Evolutionary conservation across 805 yeast species (phyloP), one percentile per base, ranked within the genome.

Genomic region (Kazachstania martiniae): DNA sequence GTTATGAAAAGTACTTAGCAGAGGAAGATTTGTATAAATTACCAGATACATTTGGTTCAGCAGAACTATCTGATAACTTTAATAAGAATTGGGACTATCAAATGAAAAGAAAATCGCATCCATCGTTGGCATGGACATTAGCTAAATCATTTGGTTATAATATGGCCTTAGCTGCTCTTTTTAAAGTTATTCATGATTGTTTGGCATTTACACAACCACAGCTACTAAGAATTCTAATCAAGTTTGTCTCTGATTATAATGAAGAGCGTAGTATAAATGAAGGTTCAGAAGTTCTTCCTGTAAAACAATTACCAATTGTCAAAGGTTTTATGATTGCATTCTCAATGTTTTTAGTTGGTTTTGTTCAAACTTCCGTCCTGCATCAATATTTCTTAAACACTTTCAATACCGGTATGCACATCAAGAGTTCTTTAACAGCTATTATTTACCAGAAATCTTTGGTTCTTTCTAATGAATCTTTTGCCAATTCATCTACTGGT

Each of bases 121-220:
- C 51, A 42, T 77, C 87, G 1, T 58, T 84, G 35, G 53, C 70
- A 9, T 51, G 61, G 52, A 84, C 94, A 0, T 43, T 91, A 18
- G 44, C 68, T n/a, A 61, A 61, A 39, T 74, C 94, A 1, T 87
- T 83, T 59, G 95, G 95, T 21, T 54, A 56, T 1, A 75, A 74
- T n/a, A 81, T 81, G 44, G 21, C 73, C 2, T 35, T 74, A 21
- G 94, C 86, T 8, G 93, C 85, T 32, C 34, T 68, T 4, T 85
- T 78, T 63, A 85, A 85, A 48, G 65, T 67, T 2, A 40, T 69
- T 23, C 89, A 84, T 54, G 97, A 91, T 61, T 42, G 68, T n/a
- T 61, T 87, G 34, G 82, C 91, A 0, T 85, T 82, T 50, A 66
- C 70, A n/a, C 94, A 85, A 58, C 97, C 97, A 0, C 95, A 84